phyloP scores from a whole-genome alignment of 1,139 yeast genomes.

The Yamadazyma epiphylla region DNA sequence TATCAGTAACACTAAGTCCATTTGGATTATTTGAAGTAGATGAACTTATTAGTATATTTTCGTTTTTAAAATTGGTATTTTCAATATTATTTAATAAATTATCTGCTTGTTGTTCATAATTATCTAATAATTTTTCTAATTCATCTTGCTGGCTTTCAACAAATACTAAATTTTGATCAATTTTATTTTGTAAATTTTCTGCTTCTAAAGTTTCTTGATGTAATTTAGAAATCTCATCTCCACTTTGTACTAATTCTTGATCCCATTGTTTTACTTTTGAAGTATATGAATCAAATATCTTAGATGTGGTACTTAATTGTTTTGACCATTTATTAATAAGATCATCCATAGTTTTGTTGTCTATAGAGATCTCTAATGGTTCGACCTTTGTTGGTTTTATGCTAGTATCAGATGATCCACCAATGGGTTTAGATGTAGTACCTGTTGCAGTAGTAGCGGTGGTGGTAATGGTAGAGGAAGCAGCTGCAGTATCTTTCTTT shows the following conservation, averaged over 20 bases:
- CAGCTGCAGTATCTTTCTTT: slow-evolving; percentile 14
- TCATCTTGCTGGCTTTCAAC: slow-evolving; percentile 93
- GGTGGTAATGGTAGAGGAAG: slow-evolving; percentile 3
- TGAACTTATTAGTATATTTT: slow-evolving; percentile 8
- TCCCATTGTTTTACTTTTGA: slow-evolving; percentile 82
- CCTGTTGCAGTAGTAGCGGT: background rate
- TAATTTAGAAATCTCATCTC: slow-evolving; percentile 76
- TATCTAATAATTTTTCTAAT: slow-evolving; percentile 73
- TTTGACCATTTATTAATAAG: slow-evolving; percentile 90
- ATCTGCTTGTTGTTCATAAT: slow-evolving; percentile 85
- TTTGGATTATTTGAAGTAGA: slow-evolving; percentile 8
- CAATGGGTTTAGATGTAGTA: slow-evolving; percentile 22
- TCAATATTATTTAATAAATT: slow-evolving; percentile 45
- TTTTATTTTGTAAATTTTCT: slow-evolving; percentile 77
- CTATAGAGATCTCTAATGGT: slow-evolving; percentile 73
- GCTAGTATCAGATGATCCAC: too few species aligned
- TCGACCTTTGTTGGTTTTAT: slow-evolving; percentile 49
- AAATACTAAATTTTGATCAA: slow-evolving; percentile 83
- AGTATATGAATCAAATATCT: slow-evolving; percentile 75
- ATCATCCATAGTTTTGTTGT: slow-evolving; percentile 90
- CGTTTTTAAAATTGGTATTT: slow-evolving; percentile 11
- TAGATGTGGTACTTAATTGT: slow-evolving; percentile 70
- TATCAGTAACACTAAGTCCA: slow-evolving; percentile 56
- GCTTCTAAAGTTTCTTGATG: slow-evolving; percentile 79
- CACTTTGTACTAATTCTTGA: slow-evolving; percentile 74